These are phyloP conservation scores for Solanum okadae DNA, from an alignment of 257 asterid genomes.

Conservation along the genomic window DNA sequence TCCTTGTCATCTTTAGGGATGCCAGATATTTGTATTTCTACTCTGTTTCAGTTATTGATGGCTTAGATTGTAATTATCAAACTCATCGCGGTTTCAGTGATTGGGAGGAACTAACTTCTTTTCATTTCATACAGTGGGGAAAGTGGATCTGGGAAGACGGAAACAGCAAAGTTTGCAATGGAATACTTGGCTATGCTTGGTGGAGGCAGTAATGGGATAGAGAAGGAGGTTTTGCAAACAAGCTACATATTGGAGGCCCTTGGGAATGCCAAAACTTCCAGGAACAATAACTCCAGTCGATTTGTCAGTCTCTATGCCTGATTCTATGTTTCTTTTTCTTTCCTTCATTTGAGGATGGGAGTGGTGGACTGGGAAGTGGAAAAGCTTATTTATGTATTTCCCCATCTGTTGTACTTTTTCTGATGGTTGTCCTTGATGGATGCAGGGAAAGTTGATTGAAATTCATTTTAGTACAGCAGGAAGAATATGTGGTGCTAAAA, in stretches of 20 bases:
- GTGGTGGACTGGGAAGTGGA: background rate
- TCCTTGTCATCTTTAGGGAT: conserved; percentile 6
- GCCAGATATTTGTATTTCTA: background rate
- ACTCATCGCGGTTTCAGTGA: background rate
- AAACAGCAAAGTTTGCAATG: conserved; percentile 78
- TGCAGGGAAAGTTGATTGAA: conserved; percentile 81
- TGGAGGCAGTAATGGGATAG: conserved; percentile 60
- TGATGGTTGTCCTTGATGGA: conserved; percentile 4
- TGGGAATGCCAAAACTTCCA: conserved; percentile 91
- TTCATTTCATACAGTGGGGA: conserved; percentile 59
- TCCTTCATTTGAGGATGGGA: background rate
- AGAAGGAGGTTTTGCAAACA: conserved; percentile 62
- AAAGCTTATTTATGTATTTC: background rate
- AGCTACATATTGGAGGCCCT: conserved; percentile 83
- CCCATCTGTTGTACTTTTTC: conserved; percentile 5
- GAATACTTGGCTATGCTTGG: conserved; percentile 78
- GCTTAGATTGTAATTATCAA: background rate
- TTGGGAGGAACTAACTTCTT: conserved; percentile 2
- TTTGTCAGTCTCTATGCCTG: conserved; percentile 52
- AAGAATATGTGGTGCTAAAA: conserved; percentile 65
- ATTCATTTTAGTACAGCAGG: conserved; percentile 67
- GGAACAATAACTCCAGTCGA: conserved; percentile 84
- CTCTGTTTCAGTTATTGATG: background rate
- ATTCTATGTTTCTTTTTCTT: background rate
- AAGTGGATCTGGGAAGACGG: conserved; percentile 98